phyloP scores from a whole-genome alignment of 768 basidiomycete species.

The Boletus rubropictus region DNA sequence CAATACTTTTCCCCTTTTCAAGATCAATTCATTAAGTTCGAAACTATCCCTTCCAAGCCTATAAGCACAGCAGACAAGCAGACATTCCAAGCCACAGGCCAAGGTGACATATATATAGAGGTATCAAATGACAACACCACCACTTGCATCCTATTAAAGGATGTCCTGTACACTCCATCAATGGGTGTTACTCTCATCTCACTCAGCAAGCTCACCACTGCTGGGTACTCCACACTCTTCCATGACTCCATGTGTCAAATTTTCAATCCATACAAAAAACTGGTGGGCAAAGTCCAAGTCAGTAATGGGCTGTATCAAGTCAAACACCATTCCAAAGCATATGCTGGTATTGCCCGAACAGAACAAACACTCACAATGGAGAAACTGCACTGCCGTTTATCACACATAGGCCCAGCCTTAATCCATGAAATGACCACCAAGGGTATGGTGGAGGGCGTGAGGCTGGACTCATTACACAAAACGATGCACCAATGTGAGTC shows the following conservation, averaged over 20 bases:
- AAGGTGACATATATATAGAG: not conserved
- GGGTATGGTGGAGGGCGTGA: not conserved
- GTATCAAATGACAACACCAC: not conserved
- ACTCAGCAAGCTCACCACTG: not conserved
- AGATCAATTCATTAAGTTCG: not conserved
- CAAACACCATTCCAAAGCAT: too few relatives aligned
- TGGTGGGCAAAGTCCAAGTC: not conserved
- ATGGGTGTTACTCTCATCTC: conserved; percentile 1
- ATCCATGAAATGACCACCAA: not conserved
- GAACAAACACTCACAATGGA: not conserved
- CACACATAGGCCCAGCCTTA: not conserved
- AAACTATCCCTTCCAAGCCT: not conserved
- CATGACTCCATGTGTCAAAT: not conserved
- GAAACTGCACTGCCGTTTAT: not conserved
- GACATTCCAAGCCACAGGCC: not conserved
- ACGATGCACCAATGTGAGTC: not conserved
- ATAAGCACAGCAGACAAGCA: not conserved
- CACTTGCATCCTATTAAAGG: not conserved
- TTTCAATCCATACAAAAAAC: too few relatives aligned
- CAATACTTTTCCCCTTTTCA: not conserved
- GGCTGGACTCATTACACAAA: not conserved
- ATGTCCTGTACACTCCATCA: not conserved
- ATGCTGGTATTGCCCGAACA: too few relatives aligned
- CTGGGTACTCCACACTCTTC: not conserved
- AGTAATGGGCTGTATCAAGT: not conserved